A percentile compares a stretch with the other conserved stretches of the same genome.
Conservation (phyloP, 257 asterid species). For the Datura wrightii region DNA sequence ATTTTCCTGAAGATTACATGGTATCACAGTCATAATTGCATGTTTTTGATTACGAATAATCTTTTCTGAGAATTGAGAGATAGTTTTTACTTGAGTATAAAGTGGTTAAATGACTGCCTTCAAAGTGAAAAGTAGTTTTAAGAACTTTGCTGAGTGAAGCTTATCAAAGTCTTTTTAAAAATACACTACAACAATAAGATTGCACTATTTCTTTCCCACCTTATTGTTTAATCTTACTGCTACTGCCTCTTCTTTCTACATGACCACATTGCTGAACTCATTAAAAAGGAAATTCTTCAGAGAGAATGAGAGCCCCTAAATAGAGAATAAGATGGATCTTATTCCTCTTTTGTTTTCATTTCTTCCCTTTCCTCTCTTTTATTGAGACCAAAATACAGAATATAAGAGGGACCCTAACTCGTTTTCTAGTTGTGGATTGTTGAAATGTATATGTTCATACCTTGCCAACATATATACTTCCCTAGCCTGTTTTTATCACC, state of each 20-base stretch:
- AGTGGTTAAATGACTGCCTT: neutral
- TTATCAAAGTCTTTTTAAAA: neutral
- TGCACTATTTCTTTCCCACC: neutral
- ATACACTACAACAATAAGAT: neutral
- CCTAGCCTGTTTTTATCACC: no score
- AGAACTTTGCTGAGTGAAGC: neutral
- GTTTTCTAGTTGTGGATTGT: no score
- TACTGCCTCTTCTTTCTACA: neutral
- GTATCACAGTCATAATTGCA: neutral
- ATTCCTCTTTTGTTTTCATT: no score
- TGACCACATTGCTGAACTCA: neutral
- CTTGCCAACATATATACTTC: no score
- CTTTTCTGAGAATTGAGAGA: neutral
- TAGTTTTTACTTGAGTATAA: neutral
- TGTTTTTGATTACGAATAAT: neutral
- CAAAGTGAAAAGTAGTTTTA: neutral
- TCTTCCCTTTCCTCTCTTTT: no score
- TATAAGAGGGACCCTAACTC: no score
- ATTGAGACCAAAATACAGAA: no score
- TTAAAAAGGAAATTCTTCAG: neutral
- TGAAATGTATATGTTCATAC: no score
- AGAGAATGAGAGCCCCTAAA: neutral
- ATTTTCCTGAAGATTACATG: constrained; percentile 7
- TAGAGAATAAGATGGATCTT: neutral
- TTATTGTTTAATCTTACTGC: neutral